Conservation (phyloP, 1,284 basidiomycete genomes). For the Thecaphora frezii region DNA sequence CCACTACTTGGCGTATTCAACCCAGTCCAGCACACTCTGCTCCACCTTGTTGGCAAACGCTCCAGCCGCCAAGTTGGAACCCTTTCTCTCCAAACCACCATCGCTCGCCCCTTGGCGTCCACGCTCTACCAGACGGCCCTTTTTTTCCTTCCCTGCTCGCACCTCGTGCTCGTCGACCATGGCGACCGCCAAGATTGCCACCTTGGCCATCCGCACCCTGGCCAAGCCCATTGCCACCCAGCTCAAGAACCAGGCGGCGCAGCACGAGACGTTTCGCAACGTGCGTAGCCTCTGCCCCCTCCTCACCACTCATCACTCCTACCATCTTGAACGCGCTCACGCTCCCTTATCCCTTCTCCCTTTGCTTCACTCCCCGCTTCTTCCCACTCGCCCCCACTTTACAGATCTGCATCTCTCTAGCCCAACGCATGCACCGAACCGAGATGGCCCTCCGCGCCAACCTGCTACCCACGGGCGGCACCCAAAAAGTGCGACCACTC, state of each 20-base stretch:
- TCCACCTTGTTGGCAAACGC: too few species aligned
- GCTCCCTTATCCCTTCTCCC: neutral
- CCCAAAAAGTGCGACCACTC: constrained; percentile 52
- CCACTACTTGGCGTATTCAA: too few species aligned
- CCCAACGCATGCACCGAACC: constrained; percentile 50
- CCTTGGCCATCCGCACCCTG: constrained; percentile 51
- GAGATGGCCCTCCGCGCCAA: constrained; percentile 51
- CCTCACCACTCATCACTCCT: neutral
- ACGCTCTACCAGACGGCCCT: neutral
- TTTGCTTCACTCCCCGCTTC: neutral
- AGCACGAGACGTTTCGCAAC: constrained; percentile 51
- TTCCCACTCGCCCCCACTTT: neutral
- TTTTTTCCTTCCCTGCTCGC: constrained; percentile 1
- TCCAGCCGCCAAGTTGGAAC: too few species aligned
- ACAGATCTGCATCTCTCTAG: constrained; percentile 49
- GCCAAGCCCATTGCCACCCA: constrained; percentile 58
- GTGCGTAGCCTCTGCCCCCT: constrained; percentile 6
- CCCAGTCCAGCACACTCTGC: too few species aligned
- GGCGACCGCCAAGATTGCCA: constrained; percentile 55
- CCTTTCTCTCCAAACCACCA: too few species aligned
- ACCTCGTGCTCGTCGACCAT: constrained; percentile 13
- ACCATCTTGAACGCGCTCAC: too few species aligned
- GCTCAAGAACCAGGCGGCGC: constrained; percentile 51
- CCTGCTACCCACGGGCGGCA: constrained; percentile 37
- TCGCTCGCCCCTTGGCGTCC: too few species aligned